Evolutionary conservation across 768 basidiomycete genomes (phyloP).

Genomic region (Leccinum aurantiacum): DNA sequence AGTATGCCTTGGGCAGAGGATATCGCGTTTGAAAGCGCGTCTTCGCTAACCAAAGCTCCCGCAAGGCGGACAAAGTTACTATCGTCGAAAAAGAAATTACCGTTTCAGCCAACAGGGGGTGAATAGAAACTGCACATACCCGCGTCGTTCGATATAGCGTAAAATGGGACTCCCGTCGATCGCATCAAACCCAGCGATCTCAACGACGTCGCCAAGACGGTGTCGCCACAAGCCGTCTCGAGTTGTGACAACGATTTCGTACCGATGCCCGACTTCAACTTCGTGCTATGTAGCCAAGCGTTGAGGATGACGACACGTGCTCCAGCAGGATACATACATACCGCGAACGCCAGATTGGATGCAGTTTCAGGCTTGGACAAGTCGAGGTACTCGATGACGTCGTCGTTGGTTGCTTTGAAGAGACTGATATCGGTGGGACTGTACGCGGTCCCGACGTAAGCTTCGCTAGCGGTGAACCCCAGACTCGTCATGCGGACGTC

Average conservation of each 20-base stretch:
- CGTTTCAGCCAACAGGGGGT: too few species aligned
- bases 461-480: slow-evolving; percentile 20
- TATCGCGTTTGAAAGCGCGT: too few species aligned
- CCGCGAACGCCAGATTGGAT: slow-evolving; percentile 14
- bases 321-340: not conserved
- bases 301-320: slow-evolving; percentile 1
- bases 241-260: slow-evolving; percentile 13
- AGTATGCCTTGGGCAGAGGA: too few species aligned
- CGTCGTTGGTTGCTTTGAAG: slow-evolving; percentile 19
- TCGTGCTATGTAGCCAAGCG: slow-evolving; percentile 11
- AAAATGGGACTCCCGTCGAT: not conserved
- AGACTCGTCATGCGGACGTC: slow-evolving; percentile 15
- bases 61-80: too few species aligned
- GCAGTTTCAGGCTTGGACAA: slow-evolving; percentile 12
- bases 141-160: not conserved
- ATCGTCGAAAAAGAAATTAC: too few species aligned
- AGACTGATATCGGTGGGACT: slow-evolving; percentile 8
- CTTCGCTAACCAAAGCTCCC: too few species aligned
- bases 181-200: not conserved
- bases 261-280: slow-evolving; percentile 7
- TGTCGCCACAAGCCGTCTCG: slow-evolving; percentile 9
- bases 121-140: not conserved
- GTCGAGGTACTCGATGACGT: slow-evolving; percentile 14
- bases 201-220: not conserved
- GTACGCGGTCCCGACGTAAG: slow-evolving; percentile 17